These are phyloP conservation scores for Lachancea cidri DNA, from an alignment of 805 yeast species.

Conservation along the genomic window DNA sequence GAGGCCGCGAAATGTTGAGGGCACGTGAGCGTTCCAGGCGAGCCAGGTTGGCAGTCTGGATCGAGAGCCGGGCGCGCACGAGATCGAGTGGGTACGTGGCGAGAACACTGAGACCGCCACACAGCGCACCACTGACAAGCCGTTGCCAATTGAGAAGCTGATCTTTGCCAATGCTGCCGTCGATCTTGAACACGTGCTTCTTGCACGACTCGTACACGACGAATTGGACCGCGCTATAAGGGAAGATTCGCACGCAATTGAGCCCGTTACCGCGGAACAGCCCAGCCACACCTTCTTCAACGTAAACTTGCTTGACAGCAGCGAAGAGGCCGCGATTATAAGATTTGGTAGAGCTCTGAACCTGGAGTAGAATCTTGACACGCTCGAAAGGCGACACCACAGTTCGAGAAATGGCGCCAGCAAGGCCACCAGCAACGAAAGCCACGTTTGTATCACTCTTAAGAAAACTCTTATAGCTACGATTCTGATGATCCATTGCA, in stretches of 20 bases:
- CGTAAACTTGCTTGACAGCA: constrained; percentile 73
- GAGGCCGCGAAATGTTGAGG: constrained; percentile 43
- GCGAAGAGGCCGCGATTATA: constrained; percentile 66
- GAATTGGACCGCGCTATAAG: constrained; percentile 93
- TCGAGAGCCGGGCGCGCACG: constrained; percentile 81
- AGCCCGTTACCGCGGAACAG: constrained; percentile 85
- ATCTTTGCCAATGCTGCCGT: constrained; percentile 21
- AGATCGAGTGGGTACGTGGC: constrained; percentile 91
- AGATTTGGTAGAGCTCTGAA: constrained; percentile 50
- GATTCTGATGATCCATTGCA: neutral
- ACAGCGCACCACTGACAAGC: constrained; percentile 69
- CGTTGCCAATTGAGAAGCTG: constrained; percentile 53
- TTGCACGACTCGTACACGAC: constrained; percentile 70
- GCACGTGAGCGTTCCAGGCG: constrained; percentile 41
- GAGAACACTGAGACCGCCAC: constrained; percentile 74
- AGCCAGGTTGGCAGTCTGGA: constrained; percentile 71
- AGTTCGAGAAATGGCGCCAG: constrained; percentile 81
- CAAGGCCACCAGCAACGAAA: constrained; percentile 67
- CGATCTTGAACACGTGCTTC: constrained; percentile 32
- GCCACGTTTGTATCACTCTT: constrained; percentile 31
- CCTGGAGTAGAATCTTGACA: constrained; percentile 85
- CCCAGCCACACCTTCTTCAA: constrained; percentile 90
- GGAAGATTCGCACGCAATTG: constrained; percentile 85
- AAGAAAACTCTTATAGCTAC: constrained; percentile 4
- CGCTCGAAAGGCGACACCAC: constrained; percentile 94